phyloP scores from a whole-genome alignment of 1,284 basidiomycete genomes.

The Ceratobasidium sp. region DNA sequence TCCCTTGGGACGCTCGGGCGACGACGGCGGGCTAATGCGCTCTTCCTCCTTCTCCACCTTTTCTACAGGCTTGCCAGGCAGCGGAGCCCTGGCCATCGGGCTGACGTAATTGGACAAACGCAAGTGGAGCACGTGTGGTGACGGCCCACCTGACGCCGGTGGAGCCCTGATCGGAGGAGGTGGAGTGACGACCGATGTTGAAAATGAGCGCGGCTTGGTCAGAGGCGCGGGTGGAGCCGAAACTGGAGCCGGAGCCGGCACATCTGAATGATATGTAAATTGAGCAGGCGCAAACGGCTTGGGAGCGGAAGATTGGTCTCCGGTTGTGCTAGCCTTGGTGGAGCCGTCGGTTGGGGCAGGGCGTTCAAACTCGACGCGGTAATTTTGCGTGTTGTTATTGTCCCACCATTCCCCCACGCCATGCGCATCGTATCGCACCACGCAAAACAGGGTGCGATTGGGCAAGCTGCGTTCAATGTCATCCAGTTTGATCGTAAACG shows the following conservation, averaged over 20 bases:
- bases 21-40: conserved; percentile 39
- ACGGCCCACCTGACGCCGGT: conserved; percentile 15
- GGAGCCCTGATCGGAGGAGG: conserved; percentile 31
- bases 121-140: conserved; percentile 20
- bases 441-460: conserved; percentile 73
- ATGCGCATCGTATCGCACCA: conserved; percentile 65
- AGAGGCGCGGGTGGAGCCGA: conserved; percentile 30
- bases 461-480: conserved; percentile 76
- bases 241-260: conserved; percentile 1
- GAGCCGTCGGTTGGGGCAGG: conserved; percentile 12
- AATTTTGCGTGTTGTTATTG: conserved; percentile 59
- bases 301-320: conserved; percentile 32
- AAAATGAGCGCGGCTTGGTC: conserved; percentile 36
- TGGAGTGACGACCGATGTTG: conserved; percentile 39
- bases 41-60: conserved; percentile 31
- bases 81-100: conserved; percentile 23
- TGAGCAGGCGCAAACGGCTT: conserved; percentile 14
- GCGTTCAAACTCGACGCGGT: conserved; percentile 57
- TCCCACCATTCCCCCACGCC: conserved; percentile 60
- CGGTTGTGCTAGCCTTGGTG: not conserved
- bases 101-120: conserved; percentile 37
- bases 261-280: conserved; percentile 22
- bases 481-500: conserved; percentile 71
- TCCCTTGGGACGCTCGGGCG: conserved; percentile 21
- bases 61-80: conserved; percentile 6